Evolutionary conservation across 352 stramenopile species (phyloP).

Genomic region (Peronospora farinosa): DNA sequence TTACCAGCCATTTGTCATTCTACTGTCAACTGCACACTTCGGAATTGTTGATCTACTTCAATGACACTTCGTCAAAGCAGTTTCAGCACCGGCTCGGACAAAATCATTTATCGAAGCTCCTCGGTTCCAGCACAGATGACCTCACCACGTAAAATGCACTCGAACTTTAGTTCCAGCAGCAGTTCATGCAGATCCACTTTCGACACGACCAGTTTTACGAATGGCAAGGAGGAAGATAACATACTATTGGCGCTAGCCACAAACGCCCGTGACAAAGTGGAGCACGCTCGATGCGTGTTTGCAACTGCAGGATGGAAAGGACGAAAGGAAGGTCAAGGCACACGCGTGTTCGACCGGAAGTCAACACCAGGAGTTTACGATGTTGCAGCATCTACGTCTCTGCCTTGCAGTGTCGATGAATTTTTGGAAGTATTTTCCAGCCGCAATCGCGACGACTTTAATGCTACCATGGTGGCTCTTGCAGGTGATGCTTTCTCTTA

Average conservation of each 20-base stretch:
- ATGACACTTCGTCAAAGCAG: conserved; percentile 12
- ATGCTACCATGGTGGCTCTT: conserved; percentile 34
- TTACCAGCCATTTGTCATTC: conserved; percentile 18
- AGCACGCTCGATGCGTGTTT: conserved; percentile 10
- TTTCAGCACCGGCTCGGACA: conserved; percentile 16
- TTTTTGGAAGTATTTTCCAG: conserved; percentile 30
- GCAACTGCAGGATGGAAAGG: conserved; percentile 24
- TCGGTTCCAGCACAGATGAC: not conserved
- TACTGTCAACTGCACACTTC: conserved; percentile 5
- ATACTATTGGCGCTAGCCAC: conserved; percentile 17
- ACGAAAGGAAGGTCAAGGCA: conserved; percentile 27
- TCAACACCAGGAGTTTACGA: conserved; percentile 12
- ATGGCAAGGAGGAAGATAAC: conserved; percentile 23
- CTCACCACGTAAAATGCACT: not conserved
- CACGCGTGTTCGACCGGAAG: conserved; percentile 29
- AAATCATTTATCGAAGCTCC: conserved; percentile 14
- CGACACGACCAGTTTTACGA: conserved; percentile 9
- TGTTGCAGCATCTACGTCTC: conserved; percentile 16
- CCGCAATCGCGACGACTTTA: conserved; percentile 33
- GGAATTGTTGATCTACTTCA: conserved; percentile 2
- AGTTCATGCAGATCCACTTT: conserved; percentile 5
- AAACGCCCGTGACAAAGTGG: conserved; percentile 15
- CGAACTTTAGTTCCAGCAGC: conserved; percentile 23
- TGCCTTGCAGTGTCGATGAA: conserved; percentile 29
- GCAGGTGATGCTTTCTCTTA: conserved; percentile 31